phyloP scores from a whole-genome alignment of 352 stramenopile genomes.

The Phytopythium helicoides region DNA sequence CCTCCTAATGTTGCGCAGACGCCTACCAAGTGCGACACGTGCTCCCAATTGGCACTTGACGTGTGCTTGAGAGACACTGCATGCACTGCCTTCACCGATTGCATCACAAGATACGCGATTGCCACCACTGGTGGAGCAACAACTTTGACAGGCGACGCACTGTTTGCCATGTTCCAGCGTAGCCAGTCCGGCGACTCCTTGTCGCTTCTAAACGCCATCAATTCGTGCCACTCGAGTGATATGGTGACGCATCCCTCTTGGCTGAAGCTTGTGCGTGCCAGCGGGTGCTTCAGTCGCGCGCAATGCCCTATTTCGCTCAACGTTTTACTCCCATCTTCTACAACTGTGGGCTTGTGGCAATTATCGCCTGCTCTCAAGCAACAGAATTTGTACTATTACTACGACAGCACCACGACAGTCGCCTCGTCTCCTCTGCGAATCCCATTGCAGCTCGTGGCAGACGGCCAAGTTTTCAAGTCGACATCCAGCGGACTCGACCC shows the following conservation, averaged over 20 bases:
- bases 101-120: constrained; percentile 28
- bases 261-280: constrained; percentile 48
- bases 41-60: constrained; percentile 35
- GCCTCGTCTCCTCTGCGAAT: constrained; percentile 12
- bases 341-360: constrained; percentile 34
- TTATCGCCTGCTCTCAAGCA: constrained; percentile 14
- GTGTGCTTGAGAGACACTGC: constrained; percentile 45
- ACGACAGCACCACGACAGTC: constrained; percentile 9
- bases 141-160: constrained; percentile 22
- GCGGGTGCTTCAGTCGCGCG: constrained; percentile 44
- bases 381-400: constrained; percentile 38
- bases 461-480: constrained; percentile 14
- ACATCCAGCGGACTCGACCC: constrained; percentile 20
- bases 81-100: constrained; percentile 55
- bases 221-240: constrained; percentile 24
- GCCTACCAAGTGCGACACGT: constrained; percentile 22
- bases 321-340: constrained; percentile 27
- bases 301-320: constrained; percentile 39
- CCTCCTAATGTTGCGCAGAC: constrained; percentile 5
- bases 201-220: constrained; percentile 30
- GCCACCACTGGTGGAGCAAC: neutral
- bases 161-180: constrained; percentile 36
- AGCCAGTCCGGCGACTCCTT: constrained; percentile 20
- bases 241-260: constrained; percentile 32
- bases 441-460: constrained; percentile 13